phyloP scores from a whole-genome alignment of 225 moss, liverwort and hornwort species.

The Bryum argenteum region DNA sequence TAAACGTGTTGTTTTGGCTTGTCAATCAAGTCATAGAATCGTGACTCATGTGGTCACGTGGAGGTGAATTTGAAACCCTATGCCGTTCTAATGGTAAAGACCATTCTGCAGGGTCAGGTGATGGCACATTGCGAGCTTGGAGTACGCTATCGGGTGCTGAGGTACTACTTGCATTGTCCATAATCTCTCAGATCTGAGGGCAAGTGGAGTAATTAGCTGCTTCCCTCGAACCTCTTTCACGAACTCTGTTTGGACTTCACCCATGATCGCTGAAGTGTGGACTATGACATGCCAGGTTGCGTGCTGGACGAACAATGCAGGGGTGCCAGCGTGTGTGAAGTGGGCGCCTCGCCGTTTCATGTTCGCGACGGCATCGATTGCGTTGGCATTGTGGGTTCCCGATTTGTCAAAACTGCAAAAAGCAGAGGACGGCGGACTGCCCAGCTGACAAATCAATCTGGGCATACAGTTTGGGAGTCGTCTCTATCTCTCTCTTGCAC shows the following conservation, averaged over 20 bases:
- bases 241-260: not conserved
- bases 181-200: conserved; percentile 4
- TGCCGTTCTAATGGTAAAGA: conserved; percentile 8
- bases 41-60: not conserved
- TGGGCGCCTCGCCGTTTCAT: conserved; percentile 97
- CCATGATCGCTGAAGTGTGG: conserved; percentile 20
- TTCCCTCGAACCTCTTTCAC: not conserved
- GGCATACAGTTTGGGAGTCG: too few species aligned
- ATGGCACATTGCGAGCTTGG: conserved; percentile 91
- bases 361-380: conserved; percentile 91
- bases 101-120: conserved; percentile 79
- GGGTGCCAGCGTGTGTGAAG: conserved; percentile 86
- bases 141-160: conserved; percentile 72
- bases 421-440: conserved; percentile 35
- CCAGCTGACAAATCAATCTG: too few species aligned
- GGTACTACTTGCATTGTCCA: conserved; percentile 45
- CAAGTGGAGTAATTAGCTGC: conserved; percentile 8
- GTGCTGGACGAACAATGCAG: conserved; percentile 86
- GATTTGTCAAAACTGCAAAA: conserved; percentile 72
- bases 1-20: conserved; percentile 6
- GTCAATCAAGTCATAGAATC: conserved; percentile 14
- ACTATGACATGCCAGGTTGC: conserved; percentile 53
- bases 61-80: conserved; percentile 10
- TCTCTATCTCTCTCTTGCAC: not conserved
- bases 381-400: conserved; percentile 94